Evolutionary conservation across 1,284 basidiomycete genomes (phyloP).

Genomic region (Mycena citricolor): DNA sequence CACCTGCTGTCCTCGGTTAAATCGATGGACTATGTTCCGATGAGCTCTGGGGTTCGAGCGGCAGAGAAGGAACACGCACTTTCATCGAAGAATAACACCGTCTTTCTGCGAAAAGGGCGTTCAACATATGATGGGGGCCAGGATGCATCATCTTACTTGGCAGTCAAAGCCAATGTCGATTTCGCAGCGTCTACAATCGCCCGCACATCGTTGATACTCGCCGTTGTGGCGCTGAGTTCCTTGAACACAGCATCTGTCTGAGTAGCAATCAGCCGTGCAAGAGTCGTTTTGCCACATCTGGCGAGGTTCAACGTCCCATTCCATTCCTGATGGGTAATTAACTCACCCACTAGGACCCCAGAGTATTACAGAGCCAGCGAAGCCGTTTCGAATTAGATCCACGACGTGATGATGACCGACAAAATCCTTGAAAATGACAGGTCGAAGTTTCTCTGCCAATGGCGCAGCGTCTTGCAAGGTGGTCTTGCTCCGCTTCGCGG

Average conservation of each 20-base stretch:
- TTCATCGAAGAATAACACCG: slow-evolving; percentile 82
- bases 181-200: slow-evolving; percentile 82
- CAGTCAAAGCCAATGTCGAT: slow-evolving; percentile 65
- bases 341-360: slow-evolving; percentile 77
- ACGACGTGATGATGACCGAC: slow-evolving; percentile 69
- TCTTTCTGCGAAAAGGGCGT: slow-evolving; percentile 46
- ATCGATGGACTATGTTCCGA: slow-evolving; percentile 60
- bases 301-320: slow-evolving; percentile 1
- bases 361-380: slow-evolving; percentile 61
- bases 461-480: slow-evolving; percentile 45
- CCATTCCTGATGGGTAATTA: slow-evolving; percentile 13
- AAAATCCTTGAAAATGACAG: slow-evolving; percentile 59
- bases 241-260: slow-evolving; percentile 64
- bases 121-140: no score
- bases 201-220: slow-evolving; percentile 79
- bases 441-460: slow-evolving; percentile 66
- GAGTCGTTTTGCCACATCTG: slow-evolving; percentile 78
- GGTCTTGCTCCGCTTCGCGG: slow-evolving; percentile 10
- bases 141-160: slow-evolving; percentile 44
- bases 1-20: slow-evolving; percentile 85
- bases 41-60: neutral
- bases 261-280: slow-evolving; percentile 70
- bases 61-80: slow-evolving; percentile 25
- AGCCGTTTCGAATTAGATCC: slow-evolving; percentile 45
- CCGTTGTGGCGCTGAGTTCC: slow-evolving; percentile 75